phyloP scores from a whole-genome alignment of 2,329 filamentous ascomycete genomes.

The Exophiala viscosa region DNA sequence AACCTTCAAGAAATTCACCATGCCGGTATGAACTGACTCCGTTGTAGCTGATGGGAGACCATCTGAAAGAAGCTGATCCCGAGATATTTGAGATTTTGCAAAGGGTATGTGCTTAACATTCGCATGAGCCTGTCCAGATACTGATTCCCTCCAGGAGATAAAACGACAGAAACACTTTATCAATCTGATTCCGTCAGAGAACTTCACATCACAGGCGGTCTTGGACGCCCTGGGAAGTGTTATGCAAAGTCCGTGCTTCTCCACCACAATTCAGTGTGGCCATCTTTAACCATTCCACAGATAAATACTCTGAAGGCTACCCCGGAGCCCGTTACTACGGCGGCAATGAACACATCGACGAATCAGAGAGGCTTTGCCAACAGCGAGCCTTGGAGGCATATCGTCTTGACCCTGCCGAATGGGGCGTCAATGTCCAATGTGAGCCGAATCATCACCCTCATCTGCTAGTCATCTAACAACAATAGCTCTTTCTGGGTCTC shows the following conservation, averaged over 20 bases:
- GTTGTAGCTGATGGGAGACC: slow-evolving; percentile 71
- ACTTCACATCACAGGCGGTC: slow-evolving; percentile 96
- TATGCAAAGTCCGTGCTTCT: slow-evolving; percentile 63
- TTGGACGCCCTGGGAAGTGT: slow-evolving; percentile 93
- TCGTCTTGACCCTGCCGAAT: slow-evolving; percentile 78
- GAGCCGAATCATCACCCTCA: not conserved
- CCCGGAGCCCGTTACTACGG: slow-evolving; percentile 98
- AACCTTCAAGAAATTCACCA: not conserved
- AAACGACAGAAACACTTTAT: slow-evolving; percentile 97
- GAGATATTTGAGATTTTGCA: slow-evolving; percentile 84
- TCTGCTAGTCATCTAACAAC: slow-evolving; percentile 5
- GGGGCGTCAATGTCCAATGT: slow-evolving; percentile 98
- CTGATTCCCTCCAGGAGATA: slow-evolving; percentile 21
- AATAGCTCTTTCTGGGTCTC: slow-evolving; percentile 70
- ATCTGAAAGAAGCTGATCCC: slow-evolving; percentile 81
- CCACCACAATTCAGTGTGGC: not conserved
- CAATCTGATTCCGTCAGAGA: slow-evolving; percentile 97
- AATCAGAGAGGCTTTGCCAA: slow-evolving; percentile 94
- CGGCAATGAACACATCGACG: slow-evolving; percentile 97
- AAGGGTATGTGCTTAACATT: slow-evolving; percentile 60
- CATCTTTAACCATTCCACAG: slow-evolving; percentile 10
- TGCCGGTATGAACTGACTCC: not conserved
- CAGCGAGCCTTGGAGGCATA: slow-evolving; percentile 88
- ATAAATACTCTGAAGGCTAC: slow-evolving; percentile 99
- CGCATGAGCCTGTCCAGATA: not conserved